These are phyloP conservation scores for Catharanthus roseus DNA, from an alignment of 257 asterid genomes.

Conservation along the genomic window DNA sequence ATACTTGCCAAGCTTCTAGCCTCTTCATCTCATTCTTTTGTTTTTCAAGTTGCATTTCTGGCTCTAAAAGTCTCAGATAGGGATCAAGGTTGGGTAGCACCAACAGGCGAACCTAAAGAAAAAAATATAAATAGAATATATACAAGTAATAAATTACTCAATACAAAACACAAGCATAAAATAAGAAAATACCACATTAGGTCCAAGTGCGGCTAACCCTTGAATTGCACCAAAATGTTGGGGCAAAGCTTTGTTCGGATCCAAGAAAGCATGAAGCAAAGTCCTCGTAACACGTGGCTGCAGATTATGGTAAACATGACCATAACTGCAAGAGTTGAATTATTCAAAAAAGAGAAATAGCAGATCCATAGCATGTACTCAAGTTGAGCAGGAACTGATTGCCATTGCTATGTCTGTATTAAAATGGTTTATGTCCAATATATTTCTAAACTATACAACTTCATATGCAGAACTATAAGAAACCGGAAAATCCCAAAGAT, in stretches of 20 bases:
- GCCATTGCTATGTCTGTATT: not conserved
- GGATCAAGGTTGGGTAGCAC: constrained; percentile 86
- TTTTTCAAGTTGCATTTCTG: constrained; percentile 89
- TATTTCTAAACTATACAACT: not conserved
- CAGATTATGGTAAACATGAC: constrained; percentile 80
- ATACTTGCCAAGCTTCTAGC: constrained; percentile 95
- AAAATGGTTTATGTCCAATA: not conserved
- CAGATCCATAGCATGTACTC: not conserved
- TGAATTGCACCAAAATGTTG: constrained; percentile 98
- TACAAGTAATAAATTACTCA: constrained; percentile 10
- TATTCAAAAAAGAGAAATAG: not conserved
- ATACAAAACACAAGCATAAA: constrained; percentile 6
- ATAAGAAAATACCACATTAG: constrained; percentile 64
- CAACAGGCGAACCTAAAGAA: constrained; percentile 59
- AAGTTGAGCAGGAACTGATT: not conserved
- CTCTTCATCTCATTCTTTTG: constrained; percentile 91
- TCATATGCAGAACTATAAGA: not conserved
- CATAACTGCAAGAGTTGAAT: constrained; percentile 46
- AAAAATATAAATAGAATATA: constrained; percentile 12
- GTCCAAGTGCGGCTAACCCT: constrained; percentile 90
- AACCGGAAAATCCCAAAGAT: not conserved
- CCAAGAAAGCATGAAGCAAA: constrained; percentile 76
- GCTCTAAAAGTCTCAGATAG: constrained; percentile 76
- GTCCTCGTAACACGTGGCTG: constrained; percentile 88
- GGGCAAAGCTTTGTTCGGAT: constrained; percentile 79